Conservation (phyloP, 768 basidiomycete species). For the Panaeolus cyanescens region DNA sequence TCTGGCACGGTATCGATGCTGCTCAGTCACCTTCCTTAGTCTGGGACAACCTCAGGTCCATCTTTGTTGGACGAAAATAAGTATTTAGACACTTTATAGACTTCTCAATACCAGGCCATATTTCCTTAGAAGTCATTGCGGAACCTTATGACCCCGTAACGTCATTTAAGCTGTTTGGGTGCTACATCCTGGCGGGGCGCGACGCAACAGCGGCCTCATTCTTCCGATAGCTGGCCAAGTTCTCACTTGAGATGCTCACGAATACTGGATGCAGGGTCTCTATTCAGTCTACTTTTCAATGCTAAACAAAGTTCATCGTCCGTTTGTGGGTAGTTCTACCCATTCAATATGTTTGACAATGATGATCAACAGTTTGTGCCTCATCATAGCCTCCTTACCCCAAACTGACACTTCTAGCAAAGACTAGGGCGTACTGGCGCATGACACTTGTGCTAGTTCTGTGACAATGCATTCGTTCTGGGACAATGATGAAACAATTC, state of each 20-base stretch:
- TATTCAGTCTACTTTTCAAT: not conserved
- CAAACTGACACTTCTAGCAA: not conserved
- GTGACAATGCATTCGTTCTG: not conserved
- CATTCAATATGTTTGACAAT: too few relatives aligned
- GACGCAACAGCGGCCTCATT: not conserved
- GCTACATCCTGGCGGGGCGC: not conserved
- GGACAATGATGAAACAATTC: not conserved
- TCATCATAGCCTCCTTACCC: not conserved
- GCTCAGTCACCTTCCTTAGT: slow-evolving; percentile 92
- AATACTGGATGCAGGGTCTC: not conserved
- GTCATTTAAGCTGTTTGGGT: not conserved
- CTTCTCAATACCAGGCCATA: slow-evolving; percentile 2
- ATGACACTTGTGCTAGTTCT: not conserved
- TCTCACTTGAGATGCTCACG: not conserved
- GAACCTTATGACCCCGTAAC: not conserved
- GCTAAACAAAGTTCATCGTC: too few relatives aligned
- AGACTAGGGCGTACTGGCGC: not conserved
- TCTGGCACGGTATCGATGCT: slow-evolving; percentile 92
- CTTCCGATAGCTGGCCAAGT: not conserved
- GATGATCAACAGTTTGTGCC: not conserved
- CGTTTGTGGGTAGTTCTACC: too few relatives aligned
- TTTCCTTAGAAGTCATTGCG: not conserved
- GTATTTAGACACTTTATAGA: slow-evolving; percentile 8
- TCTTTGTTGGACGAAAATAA: slow-evolving; percentile 59
- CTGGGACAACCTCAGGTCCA: slow-evolving; percentile 78